Percentiles rank a stretch among this genome's conserved stretches.
phyloP scores from a whole-genome alignment of 345 rosid species.

The Murraya koenigii region DNA sequence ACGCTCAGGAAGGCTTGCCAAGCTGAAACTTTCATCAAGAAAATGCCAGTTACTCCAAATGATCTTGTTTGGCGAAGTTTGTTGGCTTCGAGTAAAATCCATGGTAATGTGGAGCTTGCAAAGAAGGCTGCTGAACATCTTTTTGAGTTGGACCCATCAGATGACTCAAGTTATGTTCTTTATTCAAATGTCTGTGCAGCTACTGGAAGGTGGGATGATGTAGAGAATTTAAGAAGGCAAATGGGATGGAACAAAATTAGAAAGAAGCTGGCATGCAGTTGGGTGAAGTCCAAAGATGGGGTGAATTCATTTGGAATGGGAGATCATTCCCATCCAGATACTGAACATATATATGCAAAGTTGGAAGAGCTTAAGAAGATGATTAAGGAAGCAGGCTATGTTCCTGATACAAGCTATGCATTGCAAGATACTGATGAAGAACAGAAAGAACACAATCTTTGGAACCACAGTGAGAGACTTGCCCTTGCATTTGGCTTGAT shows the following conservation, averaged over 20 bases:
- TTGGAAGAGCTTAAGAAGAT: constrained; percentile 73
- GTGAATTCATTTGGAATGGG: constrained; percentile 72
- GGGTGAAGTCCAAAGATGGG: constrained; percentile 75
- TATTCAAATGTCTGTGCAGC: constrained; percentile 81
- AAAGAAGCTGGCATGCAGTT: constrained; percentile 89
- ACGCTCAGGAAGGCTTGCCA: constrained; percentile 68
- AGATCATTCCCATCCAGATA: constrained; percentile 62
- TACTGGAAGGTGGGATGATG: constrained; percentile 78
- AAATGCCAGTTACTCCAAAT: constrained; percentile 67
- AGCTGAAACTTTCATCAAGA: constrained; percentile 61
- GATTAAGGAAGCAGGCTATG: constrained; percentile 76
- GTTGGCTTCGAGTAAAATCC: constrained; percentile 73
- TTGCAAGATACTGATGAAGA: constrained; percentile 93
- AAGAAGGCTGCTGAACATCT: constrained; percentile 69
- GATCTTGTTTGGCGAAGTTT: constrained; percentile 82
- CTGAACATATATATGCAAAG: constrained; percentile 55
- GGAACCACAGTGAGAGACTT: constrained; percentile 90
- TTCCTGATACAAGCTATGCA: constrained; percentile 72
- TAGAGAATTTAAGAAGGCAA: constrained; percentile 60
- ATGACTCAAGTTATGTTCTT: constrained; percentile 82
- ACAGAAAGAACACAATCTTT: constrained; percentile 81
- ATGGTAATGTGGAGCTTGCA: constrained; percentile 69
- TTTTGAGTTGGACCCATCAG: constrained; percentile 58
- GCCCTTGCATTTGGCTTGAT: constrained; percentile 79
- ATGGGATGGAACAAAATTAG: constrained; percentile 70